A percentile compares a stretch with the other conserved stretches of the same genome.
phyloP scores from a whole-genome alignment of 768 basidiomycete genomes.

The Xanthoconium stramineum region DNA sequence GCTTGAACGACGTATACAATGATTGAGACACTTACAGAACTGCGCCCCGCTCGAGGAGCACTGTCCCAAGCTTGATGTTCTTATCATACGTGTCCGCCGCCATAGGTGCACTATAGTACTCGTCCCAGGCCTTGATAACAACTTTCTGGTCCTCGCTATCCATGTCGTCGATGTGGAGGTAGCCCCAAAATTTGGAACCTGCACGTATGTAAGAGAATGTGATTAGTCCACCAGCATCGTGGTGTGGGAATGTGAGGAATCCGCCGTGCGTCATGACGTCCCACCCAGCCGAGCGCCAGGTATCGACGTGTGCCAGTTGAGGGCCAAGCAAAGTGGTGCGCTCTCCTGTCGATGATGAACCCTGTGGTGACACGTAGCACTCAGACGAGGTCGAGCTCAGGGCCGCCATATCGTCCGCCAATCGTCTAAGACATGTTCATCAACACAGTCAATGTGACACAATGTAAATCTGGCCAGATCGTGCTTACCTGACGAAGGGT shows the following conservation, averaged over 20 bases:
- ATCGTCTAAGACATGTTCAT: too few species aligned
- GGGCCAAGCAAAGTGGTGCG: too few species aligned
- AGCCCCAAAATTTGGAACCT: background rate
- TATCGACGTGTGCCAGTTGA: background rate
- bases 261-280: constrained; percentile 1
- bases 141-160: background rate
- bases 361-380: too few species aligned
- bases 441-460: too few species aligned
- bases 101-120: background rate
- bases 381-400: too few species aligned
- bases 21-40: background rate
- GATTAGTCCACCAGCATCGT: background rate
- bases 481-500: background rate
- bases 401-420: too few species aligned
- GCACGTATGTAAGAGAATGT: background rate
- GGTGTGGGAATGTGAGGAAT: background rate
- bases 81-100: background rate
- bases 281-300: background rate
- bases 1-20: too few species aligned
- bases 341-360: too few species aligned
- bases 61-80: background rate
- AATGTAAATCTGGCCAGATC: too few species aligned
- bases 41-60: background rate
- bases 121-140: background rate
- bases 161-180: background rate